Evolutionary conservation across 73 alveolate genomes (phyloP), one percentile per base, ranked within the genome.

Genomic region (Loxodes magnus): DNA sequence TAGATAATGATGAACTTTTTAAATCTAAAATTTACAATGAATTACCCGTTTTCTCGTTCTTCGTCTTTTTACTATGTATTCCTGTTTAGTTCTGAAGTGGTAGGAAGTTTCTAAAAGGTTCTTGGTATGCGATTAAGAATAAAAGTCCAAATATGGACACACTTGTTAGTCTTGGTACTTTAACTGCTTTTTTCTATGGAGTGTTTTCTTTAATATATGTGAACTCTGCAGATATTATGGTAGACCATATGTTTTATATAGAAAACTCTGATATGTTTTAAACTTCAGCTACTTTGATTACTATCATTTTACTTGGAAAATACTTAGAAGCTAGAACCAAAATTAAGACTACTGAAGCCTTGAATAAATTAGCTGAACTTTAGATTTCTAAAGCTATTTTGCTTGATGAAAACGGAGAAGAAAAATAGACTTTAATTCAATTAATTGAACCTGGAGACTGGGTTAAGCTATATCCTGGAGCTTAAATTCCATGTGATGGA

Each of bases 401-500:
- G 14, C 55, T 72, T 27, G 56, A 43, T 22, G 87, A 77, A 5
- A 43, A 46, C 2, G 70, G 77, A 14, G 34, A 49, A 19, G 62
- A 65, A 39, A 53, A 37, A 20, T 19, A 14, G 12, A 29, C 41
- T 35, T 68, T 61, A 14, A 35, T 56, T 6, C 52, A 51, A 3
- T 35, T 42, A 10, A 50, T 87, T 9, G 82, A 87, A 29, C 74
- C 67, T 22, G 89, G 83, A 28, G 93, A 86, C 31, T 52, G 69
- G 6, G 67, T 90, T n/a, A 39, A 52, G 21, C 73, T 90, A 5
- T 64, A 82, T 36, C 87, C 83, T 10, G 96, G 96, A 35, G 69
- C 60, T 43, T 58, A 72, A 21, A 50, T 90, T 24, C 89, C 93
- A 35, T 78, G 71, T 9, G 98, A 90, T 73, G 95, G 96, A 3